Conservation (phyloP, 441 rosid species). For the Mallotus repandus region DNA sequence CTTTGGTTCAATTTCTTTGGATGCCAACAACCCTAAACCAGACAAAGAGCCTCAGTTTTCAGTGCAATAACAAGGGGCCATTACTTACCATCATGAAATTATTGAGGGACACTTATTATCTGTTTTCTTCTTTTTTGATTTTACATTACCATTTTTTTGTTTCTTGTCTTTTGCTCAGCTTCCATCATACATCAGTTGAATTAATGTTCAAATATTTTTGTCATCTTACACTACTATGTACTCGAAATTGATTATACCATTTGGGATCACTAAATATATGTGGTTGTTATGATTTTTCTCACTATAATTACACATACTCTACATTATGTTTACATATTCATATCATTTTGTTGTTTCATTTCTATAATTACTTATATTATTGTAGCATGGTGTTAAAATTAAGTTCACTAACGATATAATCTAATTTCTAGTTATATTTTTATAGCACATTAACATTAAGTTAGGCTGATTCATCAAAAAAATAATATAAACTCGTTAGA, state of each 20-base stretch:
- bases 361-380: too few species aligned
- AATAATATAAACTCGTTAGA: too few species aligned
- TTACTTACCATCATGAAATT: slow-evolving; percentile 25
- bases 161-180: slow-evolving; percentile 14
- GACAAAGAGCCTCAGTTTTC: slow-evolving; percentile 43
- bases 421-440: too few species aligned
- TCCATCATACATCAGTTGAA: slow-evolving; percentile 13
- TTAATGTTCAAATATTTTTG: slow-evolving; percentile 4
- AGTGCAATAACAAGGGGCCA: slow-evolving; percentile 35
- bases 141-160: slow-evolving; percentile 19
- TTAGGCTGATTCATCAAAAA: too few species aligned
- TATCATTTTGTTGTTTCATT: too few species aligned
- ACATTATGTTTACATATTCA: too few species aligned
- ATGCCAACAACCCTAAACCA: slow-evolving; percentile 37
- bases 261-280: not conserved
- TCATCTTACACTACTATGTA: not conserved
- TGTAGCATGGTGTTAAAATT: too few species aligned
- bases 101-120: slow-evolving; percentile 24
- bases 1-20: slow-evolving; percentile 19
- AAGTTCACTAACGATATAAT: too few species aligned
- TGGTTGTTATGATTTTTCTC: not conserved
- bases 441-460: too few species aligned
- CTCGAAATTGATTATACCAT: not conserved
- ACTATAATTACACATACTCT: too few species aligned
- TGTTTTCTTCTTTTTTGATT: slow-evolving; percentile 1